Evolutionary conservation across 371 early-diverging fungal species (phyloP), one percentile per base, ranked within the genome.

Genomic region (Mortierella sp.): DNA sequence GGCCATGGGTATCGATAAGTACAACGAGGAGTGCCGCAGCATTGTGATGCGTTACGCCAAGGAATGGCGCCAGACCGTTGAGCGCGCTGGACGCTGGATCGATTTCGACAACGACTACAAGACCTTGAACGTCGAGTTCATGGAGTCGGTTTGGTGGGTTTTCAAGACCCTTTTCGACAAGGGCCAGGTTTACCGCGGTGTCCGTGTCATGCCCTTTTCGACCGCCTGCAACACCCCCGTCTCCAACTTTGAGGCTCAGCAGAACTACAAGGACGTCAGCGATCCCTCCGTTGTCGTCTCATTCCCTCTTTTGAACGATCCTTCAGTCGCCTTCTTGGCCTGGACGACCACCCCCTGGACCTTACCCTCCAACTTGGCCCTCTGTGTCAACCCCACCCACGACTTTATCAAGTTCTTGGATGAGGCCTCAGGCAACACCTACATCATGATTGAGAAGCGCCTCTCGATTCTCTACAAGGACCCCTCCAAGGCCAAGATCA

Each of bases 301-400:
- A n/a, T 99, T 99, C 93, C 99, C 99, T 72, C 92, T 97, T 71
- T 83, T 94, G 69, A 90, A 89, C 48, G 98, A 98, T 69, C 95
- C 97, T 26, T 82, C 91, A 2, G 95, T 96, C 28, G 88, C 93
- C 51, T 87, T 99, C 75, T 91, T 99, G 48, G 99, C 99, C 4
- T 99, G 99, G 99, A 99, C 99, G 34, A 99, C 99, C 64, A 99
- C 99, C 8, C 99, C 99, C 51, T 99, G 99, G 99, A 99, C 99
- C 24, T 90, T 99, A 73, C 99, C 99, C 44, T 95, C 96, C 86
- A 99, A 99, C 91, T 90, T 98, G 89, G 99, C 96, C 69, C 92
- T 99, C 2, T 95, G 96, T 87, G 98, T 99, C 64, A 93, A 99
- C 89, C 97, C 98, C 54, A 94, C 94, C 10, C 97, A 97, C 88